These are phyloP conservation scores for Jatropha curcas DNA, from an alignment of 345 rosid species.

Conservation along the genomic window DNA sequence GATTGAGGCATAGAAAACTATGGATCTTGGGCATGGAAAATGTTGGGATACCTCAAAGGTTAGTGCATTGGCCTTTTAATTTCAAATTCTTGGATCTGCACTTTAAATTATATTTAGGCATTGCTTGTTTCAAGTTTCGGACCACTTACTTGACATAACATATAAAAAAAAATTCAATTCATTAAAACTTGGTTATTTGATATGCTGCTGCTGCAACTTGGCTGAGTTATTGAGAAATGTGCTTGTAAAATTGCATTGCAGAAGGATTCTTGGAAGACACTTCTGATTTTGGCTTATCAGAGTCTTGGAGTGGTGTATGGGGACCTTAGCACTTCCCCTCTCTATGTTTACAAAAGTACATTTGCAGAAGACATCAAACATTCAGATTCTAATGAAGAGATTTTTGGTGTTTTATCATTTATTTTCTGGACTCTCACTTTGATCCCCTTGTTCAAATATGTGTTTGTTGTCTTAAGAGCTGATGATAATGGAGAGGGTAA, in stretches of 20 bases:
- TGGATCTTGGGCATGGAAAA: conserved; percentile 68
- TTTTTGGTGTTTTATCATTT: conserved; percentile 85
- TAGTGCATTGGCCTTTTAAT: conserved; percentile 26
- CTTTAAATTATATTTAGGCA: conserved; percentile 4
- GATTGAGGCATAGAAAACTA: conserved; percentile 28
- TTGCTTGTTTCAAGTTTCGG: neutral
- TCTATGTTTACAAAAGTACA: conserved; percentile 91
- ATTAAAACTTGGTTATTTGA: conserved; percentile 3
- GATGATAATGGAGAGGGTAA: conserved; percentile 99
- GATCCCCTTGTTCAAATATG: conserved; percentile 88
- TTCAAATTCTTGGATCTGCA: conserved; percentile 4
- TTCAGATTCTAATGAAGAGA: conserved; percentile 93
- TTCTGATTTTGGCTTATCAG: conserved; percentile 84
- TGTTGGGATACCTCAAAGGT: conserved; percentile 79
- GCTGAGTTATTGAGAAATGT: neutral
- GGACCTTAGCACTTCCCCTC: conserved; percentile 91
- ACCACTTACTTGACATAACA: neutral
- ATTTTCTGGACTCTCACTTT: conserved; percentile 99
- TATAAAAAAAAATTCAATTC: neutral
- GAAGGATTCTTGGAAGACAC: conserved; percentile 89
- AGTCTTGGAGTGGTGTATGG: conserved; percentile 99
- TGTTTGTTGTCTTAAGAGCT: conserved; percentile 91
- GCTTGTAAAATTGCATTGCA: conserved; percentile 29
- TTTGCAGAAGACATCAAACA: conserved; percentile 96
- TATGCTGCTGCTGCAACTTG: neutral